A percentile compares a stretch with the other conserved stretches of the same genome.
Conservation (phyloP, 1,139 yeast species). For the Hyphopichia khmerensis region DNA sequence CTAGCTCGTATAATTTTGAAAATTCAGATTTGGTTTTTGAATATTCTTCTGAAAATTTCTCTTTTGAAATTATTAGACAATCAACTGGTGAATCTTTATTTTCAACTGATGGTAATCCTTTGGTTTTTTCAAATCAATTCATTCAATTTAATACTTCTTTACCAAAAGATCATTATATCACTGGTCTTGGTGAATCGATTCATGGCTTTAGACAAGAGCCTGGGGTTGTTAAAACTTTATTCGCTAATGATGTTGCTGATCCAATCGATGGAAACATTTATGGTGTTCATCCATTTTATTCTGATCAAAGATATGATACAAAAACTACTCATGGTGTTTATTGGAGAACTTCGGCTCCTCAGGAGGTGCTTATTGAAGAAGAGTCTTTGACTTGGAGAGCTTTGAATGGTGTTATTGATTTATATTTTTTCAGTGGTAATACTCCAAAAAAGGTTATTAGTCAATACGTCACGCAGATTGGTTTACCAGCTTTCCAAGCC, state of each 20-base stretch:
- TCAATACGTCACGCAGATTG: slow-evolving; percentile 24
- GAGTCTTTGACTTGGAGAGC: slow-evolving; percentile 26
- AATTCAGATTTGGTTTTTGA: slow-evolving; percentile 20
- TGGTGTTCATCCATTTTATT: slow-evolving; percentile 23
- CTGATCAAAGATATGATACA: slow-evolving; percentile 19
- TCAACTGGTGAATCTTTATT: slow-evolving; percentile 24
- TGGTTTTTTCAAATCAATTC: slow-evolving; percentile 32
- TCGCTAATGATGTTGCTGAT: slow-evolving; percentile 20
- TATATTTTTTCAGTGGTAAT: slow-evolving; percentile 33
- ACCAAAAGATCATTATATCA: slow-evolving; percentile 23
- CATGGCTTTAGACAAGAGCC: slow-evolving; percentile 26
- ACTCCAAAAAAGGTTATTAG: slow-evolving; percentile 25
- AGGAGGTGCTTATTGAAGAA: slow-evolving; percentile 20
- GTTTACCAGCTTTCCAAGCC: slow-evolving; percentile 21
- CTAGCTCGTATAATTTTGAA: slow-evolving; percentile 8
- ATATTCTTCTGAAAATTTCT: slow-evolving; percentile 21
- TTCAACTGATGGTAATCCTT: slow-evolving; percentile 26
- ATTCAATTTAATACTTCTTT: slow-evolving; percentile 26
- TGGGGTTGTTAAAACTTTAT: slow-evolving; percentile 25
- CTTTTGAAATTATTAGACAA: slow-evolving; percentile 23
- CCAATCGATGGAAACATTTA: slow-evolving; percentile 23
- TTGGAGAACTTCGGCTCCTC: slow-evolving; percentile 23
- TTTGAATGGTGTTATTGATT: slow-evolving; percentile 26
- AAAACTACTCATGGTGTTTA: slow-evolving; percentile 22
- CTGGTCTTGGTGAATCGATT: slow-evolving; percentile 32